phyloP scores from a whole-genome alignment of 768 basidiomycete species.

The Podaxis carcinomalis region DNA sequence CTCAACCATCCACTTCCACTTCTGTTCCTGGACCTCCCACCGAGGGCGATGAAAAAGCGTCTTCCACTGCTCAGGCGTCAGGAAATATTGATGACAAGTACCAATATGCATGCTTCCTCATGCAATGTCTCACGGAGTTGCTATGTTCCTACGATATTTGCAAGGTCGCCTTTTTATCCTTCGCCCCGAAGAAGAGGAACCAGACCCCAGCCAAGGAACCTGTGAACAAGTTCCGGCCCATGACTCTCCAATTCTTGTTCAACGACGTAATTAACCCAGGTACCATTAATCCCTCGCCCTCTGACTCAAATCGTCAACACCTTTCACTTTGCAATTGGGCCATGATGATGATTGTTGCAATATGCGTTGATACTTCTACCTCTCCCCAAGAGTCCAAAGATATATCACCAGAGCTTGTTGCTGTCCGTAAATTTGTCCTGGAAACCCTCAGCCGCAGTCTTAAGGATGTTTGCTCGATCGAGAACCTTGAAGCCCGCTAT shows the following conservation, averaged over 20 bases:
- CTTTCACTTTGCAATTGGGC: slow-evolving; percentile 78
- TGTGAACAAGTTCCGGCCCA: slow-evolving; percentile 52
- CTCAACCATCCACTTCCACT: not conserved
- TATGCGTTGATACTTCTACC: slow-evolving; percentile 83
- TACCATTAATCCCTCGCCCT: slow-evolving; percentile 60
- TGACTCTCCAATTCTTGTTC: slow-evolving; percentile 76
- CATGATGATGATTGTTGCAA: slow-evolving; percentile 84
- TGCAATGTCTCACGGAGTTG: slow-evolving; percentile 90
- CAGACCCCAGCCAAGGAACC: slow-evolving; percentile 62
- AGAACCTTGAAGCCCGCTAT: slow-evolving; percentile 72
- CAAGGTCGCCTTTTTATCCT: slow-evolving; percentile 85
- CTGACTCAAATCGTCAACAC: slow-evolving; percentile 48
- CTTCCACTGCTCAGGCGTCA: not conserved
- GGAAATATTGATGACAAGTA: slow-evolving; percentile 26
- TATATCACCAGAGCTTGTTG: slow-evolving; percentile 69
- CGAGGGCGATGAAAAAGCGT: not conserved
- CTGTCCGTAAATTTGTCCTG: slow-evolving; percentile 89
- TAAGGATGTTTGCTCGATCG: slow-evolving; percentile 66
- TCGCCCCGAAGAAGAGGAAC: slow-evolving; percentile 61
- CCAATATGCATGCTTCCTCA: slow-evolving; percentile 75
- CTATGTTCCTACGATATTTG: slow-evolving; percentile 90
- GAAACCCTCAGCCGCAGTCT: slow-evolving; percentile 85
- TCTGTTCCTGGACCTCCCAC: not conserved
- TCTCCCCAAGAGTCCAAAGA: slow-evolving; percentile 65
- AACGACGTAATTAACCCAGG: slow-evolving; percentile 79